Evolutionary conservation across 257 asterid species (phyloP).

Genomic region (Pogostemon cablin): DNA sequence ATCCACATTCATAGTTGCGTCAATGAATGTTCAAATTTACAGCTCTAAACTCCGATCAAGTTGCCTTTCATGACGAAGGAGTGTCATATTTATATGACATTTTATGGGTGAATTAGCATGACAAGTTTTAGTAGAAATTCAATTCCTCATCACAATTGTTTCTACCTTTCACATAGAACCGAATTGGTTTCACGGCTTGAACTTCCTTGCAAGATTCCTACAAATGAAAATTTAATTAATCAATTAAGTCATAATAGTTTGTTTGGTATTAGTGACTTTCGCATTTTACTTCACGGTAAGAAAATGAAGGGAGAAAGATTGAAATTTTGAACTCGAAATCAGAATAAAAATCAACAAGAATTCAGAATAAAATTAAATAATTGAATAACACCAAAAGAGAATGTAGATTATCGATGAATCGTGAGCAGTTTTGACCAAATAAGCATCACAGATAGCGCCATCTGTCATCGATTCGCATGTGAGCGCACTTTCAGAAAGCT

Average conservation of each 20-base stretch:
- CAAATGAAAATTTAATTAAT: conserved; percentile 29
- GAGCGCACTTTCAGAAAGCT: conserved; percentile 64
- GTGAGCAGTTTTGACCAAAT: conserved; percentile 87
- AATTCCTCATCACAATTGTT: too few species aligned
- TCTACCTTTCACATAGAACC: too few species aligned
- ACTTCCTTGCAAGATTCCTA: conserved; percentile 95
- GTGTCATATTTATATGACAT: too few species aligned
- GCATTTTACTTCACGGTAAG: too few species aligned
- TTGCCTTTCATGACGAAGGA: too few species aligned
- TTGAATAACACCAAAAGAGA: not conserved
- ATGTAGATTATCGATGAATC: conserved; percentile 63
- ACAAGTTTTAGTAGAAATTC: too few species aligned
- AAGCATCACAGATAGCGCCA: conserved; percentile 81
- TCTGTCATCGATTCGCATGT: conserved; percentile 74
- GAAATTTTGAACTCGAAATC: not conserved
- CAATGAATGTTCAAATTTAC: too few species aligned
- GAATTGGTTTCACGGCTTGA: conserved; percentile 48
- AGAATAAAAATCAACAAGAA: not conserved
- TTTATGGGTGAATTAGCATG: too few species aligned
- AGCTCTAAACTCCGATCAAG: too few species aligned
- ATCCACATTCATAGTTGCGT: too few species aligned
- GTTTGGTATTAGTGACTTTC: too few species aligned
- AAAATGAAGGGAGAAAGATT: not conserved
- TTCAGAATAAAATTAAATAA: not conserved
- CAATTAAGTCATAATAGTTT: not conserved